A percentile compares a stretch with the other conserved stretches of the same genome.
phyloP scores from a whole-genome alignment of 805 yeast species.

The Candida nonsorbophila region DNA sequence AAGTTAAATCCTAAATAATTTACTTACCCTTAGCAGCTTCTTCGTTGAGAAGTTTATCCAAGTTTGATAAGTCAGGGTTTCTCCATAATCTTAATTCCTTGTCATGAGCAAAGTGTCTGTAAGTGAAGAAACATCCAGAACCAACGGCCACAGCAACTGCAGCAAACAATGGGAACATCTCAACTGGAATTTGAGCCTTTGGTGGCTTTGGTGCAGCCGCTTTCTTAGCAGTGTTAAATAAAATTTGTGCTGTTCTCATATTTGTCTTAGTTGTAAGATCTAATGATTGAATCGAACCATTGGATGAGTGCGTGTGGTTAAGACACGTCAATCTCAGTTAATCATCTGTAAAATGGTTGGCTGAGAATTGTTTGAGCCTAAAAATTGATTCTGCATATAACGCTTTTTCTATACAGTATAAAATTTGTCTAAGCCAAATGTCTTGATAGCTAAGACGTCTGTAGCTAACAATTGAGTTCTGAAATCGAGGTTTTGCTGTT shows the following conservation, averaged over 20 bases:
- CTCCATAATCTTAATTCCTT: constrained; percentile 42
- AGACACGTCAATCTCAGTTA: background rate
- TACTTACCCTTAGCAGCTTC: constrained; percentile 16
- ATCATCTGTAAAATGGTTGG: background rate
- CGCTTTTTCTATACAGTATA: too few species aligned
- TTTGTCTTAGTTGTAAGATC: constrained; percentile 5
- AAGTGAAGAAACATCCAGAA: constrained; percentile 38
- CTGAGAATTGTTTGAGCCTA: background rate
- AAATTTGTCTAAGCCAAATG: background rate
- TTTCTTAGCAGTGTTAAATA: constrained; percentile 37
- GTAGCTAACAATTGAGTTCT: too few species aligned
- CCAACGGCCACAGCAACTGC: constrained; percentile 36
- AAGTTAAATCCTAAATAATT: too few species aligned
- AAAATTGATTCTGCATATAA: background rate
- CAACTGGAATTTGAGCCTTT: constrained; percentile 27
- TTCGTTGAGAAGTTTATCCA: constrained; percentile 37
- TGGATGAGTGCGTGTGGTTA: constrained; percentile 3
- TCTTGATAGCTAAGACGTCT: too few species aligned
- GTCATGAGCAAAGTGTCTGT: constrained; percentile 44
- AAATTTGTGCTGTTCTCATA: constrained; percentile 37
- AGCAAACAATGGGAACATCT: constrained; percentile 44
- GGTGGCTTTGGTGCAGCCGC: constrained; percentile 10
- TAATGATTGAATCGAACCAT: constrained; percentile 8
- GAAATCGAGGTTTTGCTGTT: too few species aligned
- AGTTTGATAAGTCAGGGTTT: constrained; percentile 38